Base-by-base conservation (phyloP, 2,329 filamentous ascomycete species). In the Pseudogymnoascus sp. region DNA sequence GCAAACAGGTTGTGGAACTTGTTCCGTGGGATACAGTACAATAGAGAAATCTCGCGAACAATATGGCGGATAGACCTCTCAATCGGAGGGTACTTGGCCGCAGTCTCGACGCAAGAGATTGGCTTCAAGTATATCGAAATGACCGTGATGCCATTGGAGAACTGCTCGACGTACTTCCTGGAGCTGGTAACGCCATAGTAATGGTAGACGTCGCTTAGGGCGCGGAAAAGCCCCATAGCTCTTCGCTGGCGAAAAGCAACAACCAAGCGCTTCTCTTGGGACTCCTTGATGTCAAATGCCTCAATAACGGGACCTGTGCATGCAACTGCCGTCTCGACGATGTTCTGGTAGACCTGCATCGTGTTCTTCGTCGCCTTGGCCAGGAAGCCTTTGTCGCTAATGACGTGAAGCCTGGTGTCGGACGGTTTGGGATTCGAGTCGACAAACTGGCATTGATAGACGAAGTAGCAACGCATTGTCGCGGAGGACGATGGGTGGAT, bases 11-110 rank as follows among this genome's bases (percentile, higher is more conserved):
- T 79, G 76, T 97, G 93, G 74, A 99, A 91, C 76, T 92, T 94
- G 81, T 96, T 99, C 75, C 96, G 93, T 12, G 94, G 94, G 67
- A 99, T 89, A 74, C 94, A 99, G 84, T 97, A 99, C 15, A 99
- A 81, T 62, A 99, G 83, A 1, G 94, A 97, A 58, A 96, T 88
- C 75, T 99, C 94, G 82, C 97, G 97, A 79, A 94, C 96, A 78
- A 99, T 97, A 76, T 99, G 94, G 76, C 97, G 90, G 67, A 99
- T 96, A 2, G 93, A 94, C 68, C 93, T 88, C 70, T 97, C 91
- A 67, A 97, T 91, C 0, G 91, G 88, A 38, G 93, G 92, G 72
- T 82, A 79, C 8, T 78, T 77, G 28, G 78, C 77, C n/a, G n/a
- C n/a, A n/a, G n/a, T n/a, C n/a, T n/a, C n/a, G 66, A 82, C 82